Evolutionary conservation across 2,329 filamentous ascomycete species (phyloP), one percentile per base, ranked within the genome.

Genomic region (Fusarium bactridioides): DNA sequence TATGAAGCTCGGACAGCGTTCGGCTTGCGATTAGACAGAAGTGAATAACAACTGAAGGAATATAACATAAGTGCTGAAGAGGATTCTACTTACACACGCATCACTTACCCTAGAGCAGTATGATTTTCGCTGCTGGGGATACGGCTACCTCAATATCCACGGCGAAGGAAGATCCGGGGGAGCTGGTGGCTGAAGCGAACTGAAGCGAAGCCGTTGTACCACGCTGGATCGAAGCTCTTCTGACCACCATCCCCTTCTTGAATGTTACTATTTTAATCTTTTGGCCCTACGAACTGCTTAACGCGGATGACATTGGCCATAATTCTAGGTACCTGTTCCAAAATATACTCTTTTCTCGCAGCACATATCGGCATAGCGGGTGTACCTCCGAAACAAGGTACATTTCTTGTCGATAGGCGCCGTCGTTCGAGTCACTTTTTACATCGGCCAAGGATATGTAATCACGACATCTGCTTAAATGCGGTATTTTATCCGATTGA

Each of bases 261-360:
- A 37, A 12, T 27, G 33, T 54, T 68, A 31, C 37, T 58, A 67
- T 69, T 55, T 69, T 37, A 44, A 63, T 35, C 29, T 43, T 53
- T 33, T 29, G 41, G 31, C 16, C 47, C 33, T 45, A 35, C 21
- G 15, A 48, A 33, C 23, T 48, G 41, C 57, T 43, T 54, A 37
- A 64, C 31, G 56, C 44, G 21, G 57, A 54, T 57, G 23, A 50
- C 21, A 13, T 29, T 35, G 40, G 11, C 38, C 12, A 19, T 9
- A 10, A 11, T 40, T n/a, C 10, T 21, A 67, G 33, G 64, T 67
- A 50, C 16, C 18, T 29, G 13, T 12, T 25, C 16, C 29, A 2
- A 18, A 43, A 11, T 10, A 13, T 63, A 67, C 64, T 13, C 11
- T 12, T 10, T 16, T 27, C 4, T 37, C 13, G 23, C 4, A 23